phyloP scores from a whole-genome alignment of 2,329 filamentous ascomycete species.

The Penicillium oxalicum region DNA sequence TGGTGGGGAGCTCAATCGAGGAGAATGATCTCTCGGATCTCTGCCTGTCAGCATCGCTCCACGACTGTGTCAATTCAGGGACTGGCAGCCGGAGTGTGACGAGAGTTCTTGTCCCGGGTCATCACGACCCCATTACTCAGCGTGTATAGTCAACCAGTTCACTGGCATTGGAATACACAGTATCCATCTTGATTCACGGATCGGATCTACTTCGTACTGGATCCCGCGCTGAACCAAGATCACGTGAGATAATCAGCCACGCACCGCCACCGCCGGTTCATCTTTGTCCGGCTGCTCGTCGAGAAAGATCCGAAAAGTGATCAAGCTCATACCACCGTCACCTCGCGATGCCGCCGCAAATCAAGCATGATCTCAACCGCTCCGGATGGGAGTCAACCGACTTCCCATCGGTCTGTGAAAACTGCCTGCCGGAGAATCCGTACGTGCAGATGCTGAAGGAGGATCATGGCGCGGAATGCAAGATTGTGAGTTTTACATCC shows the following conservation, averaged over 20 bases:
- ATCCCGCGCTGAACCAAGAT: neutral
- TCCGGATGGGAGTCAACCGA: conserved; percentile 82
- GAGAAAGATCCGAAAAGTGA: conserved; percentile 8
- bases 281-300: conserved; percentile 1
- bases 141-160: too few species aligned
- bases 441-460: conserved; percentile 99
- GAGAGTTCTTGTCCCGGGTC: too few species aligned
- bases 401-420: conserved; percentile 60
- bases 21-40: too few species aligned
- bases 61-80: neutral
- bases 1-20: neutral
- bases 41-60: too few species aligned
- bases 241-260: conserved; percentile 9
- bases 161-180: too few species aligned
- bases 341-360: conserved; percentile 65
- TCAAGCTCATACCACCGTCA: neutral
- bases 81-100: too few species aligned
- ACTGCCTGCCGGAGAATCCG: conserved; percentile 89
- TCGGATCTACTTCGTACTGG: too few species aligned
- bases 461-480: conserved; percentile 83
- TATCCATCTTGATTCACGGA: too few species aligned
- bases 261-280: conserved; percentile 7
- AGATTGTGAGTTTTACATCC: conserved; percentile 44
- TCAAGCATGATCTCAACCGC: conserved; percentile 91
- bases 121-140: too few species aligned